Conservation (phyloP, 805 yeast genomes). For the Wickerhamiella cacticola region DNA sequence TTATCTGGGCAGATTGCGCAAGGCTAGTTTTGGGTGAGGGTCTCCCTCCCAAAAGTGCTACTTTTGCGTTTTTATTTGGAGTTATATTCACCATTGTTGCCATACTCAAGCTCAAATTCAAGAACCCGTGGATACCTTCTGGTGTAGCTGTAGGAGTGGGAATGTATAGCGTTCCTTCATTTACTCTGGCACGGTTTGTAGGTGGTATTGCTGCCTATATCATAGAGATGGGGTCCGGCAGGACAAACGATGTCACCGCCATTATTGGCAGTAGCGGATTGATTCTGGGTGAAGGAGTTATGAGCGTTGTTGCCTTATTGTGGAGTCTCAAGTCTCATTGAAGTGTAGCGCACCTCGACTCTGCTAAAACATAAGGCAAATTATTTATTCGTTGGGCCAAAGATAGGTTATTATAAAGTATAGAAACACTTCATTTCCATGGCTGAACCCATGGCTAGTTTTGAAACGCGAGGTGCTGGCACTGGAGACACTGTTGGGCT, state of each 20-base stretch:
- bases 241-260: constrained; percentile 48
- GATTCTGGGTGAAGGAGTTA: constrained; percentile 86
- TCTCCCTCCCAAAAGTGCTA: constrained; percentile 64
- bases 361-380: too few relatives aligned
- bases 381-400: too few relatives aligned
- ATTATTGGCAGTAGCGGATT: constrained; percentile 86
- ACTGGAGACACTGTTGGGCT: too few relatives aligned
- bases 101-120: constrained; percentile 32
- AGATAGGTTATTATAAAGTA: too few relatives aligned
- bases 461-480: too few relatives aligned
- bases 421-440: too few relatives aligned
- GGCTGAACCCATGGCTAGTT: too few relatives aligned
- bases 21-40: constrained; percentile 85
- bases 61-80: constrained; percentile 59
- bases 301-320: constrained; percentile 71
- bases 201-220: constrained; percentile 64
- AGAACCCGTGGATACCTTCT: constrained; percentile 53
- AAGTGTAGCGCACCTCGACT: not conserved
- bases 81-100: constrained; percentile 49
- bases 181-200: constrained; percentile 81
- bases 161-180: constrained; percentile 84
- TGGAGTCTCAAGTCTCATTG: not conserved
- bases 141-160: constrained; percentile 98
- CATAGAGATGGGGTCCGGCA: constrained; percentile 24
- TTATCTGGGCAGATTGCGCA: constrained; percentile 94